Conservation (phyloP, 805 yeast species). For the Pichia sporocuriosa region DNA sequence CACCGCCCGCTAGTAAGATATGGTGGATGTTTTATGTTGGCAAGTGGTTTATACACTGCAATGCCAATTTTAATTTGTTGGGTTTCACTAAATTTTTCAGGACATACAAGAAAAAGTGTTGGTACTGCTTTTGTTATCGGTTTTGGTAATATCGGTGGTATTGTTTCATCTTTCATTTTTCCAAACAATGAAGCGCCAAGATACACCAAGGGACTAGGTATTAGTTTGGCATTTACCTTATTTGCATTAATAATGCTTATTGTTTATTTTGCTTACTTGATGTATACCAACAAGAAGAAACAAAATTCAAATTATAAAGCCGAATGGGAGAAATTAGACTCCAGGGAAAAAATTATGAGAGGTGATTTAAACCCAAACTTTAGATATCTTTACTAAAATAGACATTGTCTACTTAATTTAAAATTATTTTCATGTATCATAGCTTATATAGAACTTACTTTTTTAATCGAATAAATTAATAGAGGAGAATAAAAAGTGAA, state of each 20-base stretch:
- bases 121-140: constrained; percentile 52
- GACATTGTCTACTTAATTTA: neutral
- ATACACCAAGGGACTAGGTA: constrained; percentile 47
- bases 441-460: too few relatives aligned
- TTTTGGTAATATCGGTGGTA: constrained; percentile 70
- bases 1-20: constrained; percentile 35
- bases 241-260: constrained; percentile 34
- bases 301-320: constrained; percentile 24
- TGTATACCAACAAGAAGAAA: constrained; percentile 32
- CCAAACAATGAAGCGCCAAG: constrained; percentile 51
- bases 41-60: constrained; percentile 51
- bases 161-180: constrained; percentile 54
- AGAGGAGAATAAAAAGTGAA: too few relatives aligned
- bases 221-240: constrained; percentile 42
- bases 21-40: constrained; percentile 57
- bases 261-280: constrained; percentile 28
- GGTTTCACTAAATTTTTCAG: constrained; percentile 54
- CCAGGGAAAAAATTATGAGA: constrained; percentile 26
- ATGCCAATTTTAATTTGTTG: constrained; percentile 71
- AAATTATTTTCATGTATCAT: too few relatives aligned
- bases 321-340: constrained; percentile 24
- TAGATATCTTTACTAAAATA: constrained; percentile 36
- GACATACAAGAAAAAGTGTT: constrained; percentile 52
- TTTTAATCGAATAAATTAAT: too few relatives aligned
- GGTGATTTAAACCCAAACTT: constrained; percentile 39